Evolutionary conservation across 495 filamentous ascomycete species (phyloP).

Genomic region (Tetracladium marchalianum): DNA sequence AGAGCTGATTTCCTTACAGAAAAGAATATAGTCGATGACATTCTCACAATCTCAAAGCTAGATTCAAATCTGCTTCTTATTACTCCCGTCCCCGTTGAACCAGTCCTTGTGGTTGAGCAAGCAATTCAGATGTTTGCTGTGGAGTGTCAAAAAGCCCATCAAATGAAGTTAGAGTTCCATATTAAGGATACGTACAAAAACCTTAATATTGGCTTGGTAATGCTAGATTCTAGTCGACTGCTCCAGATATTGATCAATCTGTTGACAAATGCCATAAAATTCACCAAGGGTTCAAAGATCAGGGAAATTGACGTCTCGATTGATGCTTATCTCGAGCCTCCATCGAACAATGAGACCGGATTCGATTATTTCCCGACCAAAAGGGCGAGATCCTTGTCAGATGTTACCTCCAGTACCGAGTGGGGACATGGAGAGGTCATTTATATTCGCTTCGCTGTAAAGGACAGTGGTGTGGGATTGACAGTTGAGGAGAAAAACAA

Average conservation of each 20-base stretch:
- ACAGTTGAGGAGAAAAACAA: conserved; percentile 43
- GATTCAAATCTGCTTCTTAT: conserved; percentile 70
- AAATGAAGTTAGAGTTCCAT: conserved; percentile 57
- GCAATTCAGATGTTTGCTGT: conserved; percentile 71
- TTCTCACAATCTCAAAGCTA: conserved; percentile 76
- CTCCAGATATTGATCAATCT: conserved; percentile 73
- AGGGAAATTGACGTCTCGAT: conserved; percentile 58
- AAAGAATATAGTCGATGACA: conserved; percentile 48
- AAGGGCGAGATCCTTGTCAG: conserved; percentile 28
- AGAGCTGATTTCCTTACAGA: not conserved
- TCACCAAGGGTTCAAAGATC: conserved; percentile 45
- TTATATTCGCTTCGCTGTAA: conserved; percentile 46
- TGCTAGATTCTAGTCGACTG: conserved; percentile 64
- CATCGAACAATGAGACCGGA: conserved; percentile 26
- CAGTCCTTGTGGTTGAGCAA: conserved; percentile 51
- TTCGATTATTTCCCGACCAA: conserved; percentile 47
- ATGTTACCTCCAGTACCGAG: conserved; percentile 43
- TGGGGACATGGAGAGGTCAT: conserved; percentile 45
- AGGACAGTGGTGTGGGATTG: conserved; percentile 51
- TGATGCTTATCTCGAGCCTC: conserved; percentile 48
- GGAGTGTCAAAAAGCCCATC: conserved; percentile 56
- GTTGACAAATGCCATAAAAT: conserved; percentile 72
- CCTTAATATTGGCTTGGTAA: conserved; percentile 61
- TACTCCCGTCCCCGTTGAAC: conserved; percentile 64
- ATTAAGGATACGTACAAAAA: conserved; percentile 52